Conservation (phyloP, 2,329 filamentous ascomycete species). For the Diaporthe citriasiana region DNA sequence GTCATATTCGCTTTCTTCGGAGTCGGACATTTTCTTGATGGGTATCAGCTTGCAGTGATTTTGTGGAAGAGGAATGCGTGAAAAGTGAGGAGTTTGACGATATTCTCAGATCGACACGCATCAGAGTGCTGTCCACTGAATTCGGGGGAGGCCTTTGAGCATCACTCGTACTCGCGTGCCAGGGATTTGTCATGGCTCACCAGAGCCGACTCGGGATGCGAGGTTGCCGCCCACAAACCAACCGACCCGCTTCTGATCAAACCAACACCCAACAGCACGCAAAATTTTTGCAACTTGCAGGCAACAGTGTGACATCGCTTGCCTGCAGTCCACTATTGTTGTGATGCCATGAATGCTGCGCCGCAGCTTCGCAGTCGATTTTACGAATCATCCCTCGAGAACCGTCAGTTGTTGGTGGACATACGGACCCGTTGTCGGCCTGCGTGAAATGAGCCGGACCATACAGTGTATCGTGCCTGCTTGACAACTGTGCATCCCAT, state of each 20-base stretch:
- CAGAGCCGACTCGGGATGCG: neutral
- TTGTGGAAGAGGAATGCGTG: too few relatives aligned
- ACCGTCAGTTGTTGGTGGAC: neutral
- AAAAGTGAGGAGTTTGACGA: too few relatives aligned
- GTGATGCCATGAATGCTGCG: neutral
- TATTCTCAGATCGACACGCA: too few relatives aligned
- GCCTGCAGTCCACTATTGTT: neutral
- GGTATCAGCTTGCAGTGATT: too few relatives aligned
- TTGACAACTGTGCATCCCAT: neutral
- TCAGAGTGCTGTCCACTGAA: too few relatives aligned
- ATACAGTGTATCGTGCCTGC: neutral
- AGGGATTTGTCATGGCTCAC: neutral
- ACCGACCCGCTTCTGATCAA: neutral
- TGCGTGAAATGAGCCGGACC: neutral
- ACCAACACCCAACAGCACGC: slow-evolving; percentile 1
- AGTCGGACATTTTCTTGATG: neutral
- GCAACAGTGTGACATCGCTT: slow-evolving; percentile 1
- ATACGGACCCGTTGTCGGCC: neutral
- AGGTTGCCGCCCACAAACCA: slow-evolving; percentile 7
- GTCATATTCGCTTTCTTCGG: neutral
- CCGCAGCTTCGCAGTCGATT: neutral
- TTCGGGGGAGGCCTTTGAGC: too few relatives aligned
- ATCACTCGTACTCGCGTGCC: too few relatives aligned
- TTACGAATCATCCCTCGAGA: neutral
- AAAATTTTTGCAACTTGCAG: neutral